Evolutionary conservation across 495 filamentous ascomycete genomes (phyloP).

Genomic region (Oleoguttula mirabilis): DNA sequence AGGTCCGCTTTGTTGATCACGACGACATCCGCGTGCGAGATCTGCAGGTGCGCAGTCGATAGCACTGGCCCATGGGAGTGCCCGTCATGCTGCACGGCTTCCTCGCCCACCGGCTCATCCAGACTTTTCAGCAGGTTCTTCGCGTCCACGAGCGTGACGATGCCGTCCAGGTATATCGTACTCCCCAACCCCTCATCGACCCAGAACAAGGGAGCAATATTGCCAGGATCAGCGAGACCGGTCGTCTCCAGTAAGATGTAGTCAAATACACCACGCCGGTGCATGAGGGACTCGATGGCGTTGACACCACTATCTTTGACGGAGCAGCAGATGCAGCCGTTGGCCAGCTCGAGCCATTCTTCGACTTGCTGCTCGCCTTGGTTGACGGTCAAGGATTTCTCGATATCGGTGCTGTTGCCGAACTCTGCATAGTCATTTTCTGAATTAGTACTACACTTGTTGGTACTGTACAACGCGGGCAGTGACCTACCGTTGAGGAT

Average conservation of each 20-base stretch:
- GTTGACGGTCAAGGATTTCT: constrained; percentile 82
- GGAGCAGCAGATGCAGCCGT: constrained; percentile 96
- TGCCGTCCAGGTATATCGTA: constrained; percentile 89
- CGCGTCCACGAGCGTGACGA: constrained; percentile 91
- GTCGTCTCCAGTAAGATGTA: constrained; percentile 97
- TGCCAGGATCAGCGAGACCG: constrained; percentile 88
- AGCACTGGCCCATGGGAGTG: constrained; percentile 50
- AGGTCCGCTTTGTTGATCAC: constrained; percentile 91
- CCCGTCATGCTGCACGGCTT: constrained; percentile 21
- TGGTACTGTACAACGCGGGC: constrained; percentile 27
- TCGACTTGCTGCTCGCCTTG: constrained; percentile 74
- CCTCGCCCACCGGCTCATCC: constrained; percentile 56
- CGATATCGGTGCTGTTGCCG: constrained; percentile 60
- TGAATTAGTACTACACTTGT: too few species aligned
- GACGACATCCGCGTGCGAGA: constrained; percentile 92
- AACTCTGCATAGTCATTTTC: too few species aligned
- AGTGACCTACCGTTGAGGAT: constrained; percentile 66
- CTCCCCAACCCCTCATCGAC: constrained; percentile 89
- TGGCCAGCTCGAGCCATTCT: constrained; percentile 91
- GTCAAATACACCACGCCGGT: constrained; percentile 78
- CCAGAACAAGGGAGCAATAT: constrained; percentile 94
- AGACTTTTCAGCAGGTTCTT: constrained; percentile 76
- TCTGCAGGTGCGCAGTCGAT: constrained; percentile 89
- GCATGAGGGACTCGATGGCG: constrained; percentile 93
- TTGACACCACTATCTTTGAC: constrained; percentile 90